Conservation (phyloP, 805 yeast species). For the Nakazawaea pomicola region DNA sequence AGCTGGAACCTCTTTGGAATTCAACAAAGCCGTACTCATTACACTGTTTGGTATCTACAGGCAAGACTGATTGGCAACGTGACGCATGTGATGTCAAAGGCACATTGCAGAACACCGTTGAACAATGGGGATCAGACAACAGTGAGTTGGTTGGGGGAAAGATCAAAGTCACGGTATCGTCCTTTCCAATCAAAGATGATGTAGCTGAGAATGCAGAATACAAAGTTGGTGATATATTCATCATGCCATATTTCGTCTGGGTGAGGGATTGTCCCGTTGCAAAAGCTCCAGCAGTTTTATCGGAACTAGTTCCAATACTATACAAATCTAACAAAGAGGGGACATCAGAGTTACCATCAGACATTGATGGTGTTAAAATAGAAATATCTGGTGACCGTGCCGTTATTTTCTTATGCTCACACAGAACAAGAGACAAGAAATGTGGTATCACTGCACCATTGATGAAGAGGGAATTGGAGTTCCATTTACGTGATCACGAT, state of each 20-base stretch:
- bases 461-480: slow-evolving; percentile 73
- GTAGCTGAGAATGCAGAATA: slow-evolving; percentile 36
- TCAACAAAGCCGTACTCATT: slow-evolving; percentile 64
- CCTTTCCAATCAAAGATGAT: slow-evolving; percentile 39
- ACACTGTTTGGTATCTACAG: slow-evolving; percentile 81
- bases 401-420: slow-evolving; percentile 79
- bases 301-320: slow-evolving; percentile 37
- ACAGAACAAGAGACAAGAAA: slow-evolving; percentile 82
- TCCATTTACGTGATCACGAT: slow-evolving; percentile 64
- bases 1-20: slow-evolving; percentile 50
- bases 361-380: slow-evolving; percentile 28
- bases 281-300: slow-evolving; percentile 40
- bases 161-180: slow-evolving; percentile 48
- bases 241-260: slow-evolving; percentile 76
- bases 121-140: slow-evolving; percentile 19
- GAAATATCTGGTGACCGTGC: slow-evolving; percentile 35
- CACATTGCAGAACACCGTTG: slow-evolving; percentile 22
- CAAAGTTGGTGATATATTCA: slow-evolving; percentile 51
- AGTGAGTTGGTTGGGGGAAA: slow-evolving; percentile 22
- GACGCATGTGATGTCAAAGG: slow-evolving; percentile 49
- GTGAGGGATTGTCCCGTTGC: slow-evolving; percentile 41
- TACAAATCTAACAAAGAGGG: slow-evolving; percentile 21
- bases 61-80: slow-evolving; percentile 78
- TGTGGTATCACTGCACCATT: slow-evolving; percentile 95
- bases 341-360: slow-evolving; percentile 12